These are phyloP conservation scores for Micractinium conductrix DNA, from an alignment of 139 green algal genomes.

Conservation along the genomic window DNA sequence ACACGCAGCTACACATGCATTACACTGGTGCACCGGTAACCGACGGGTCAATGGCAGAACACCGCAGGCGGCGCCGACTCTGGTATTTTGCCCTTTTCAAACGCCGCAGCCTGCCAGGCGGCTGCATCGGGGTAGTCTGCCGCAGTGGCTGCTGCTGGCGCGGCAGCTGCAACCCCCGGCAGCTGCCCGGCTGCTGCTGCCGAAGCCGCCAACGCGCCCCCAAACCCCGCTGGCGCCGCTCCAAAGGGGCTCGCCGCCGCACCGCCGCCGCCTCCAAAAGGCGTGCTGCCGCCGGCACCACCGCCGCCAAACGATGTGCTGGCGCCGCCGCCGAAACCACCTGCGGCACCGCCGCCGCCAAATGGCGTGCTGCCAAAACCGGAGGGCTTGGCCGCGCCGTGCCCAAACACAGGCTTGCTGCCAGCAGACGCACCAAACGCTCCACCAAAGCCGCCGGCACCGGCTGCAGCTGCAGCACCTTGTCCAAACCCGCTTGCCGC, in stretches of 20 bases:
- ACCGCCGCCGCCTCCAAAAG: background rate
- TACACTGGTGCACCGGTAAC: background rate
- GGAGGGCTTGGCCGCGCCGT: conserved; percentile 8
- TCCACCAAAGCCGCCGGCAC: conserved; percentile 27
- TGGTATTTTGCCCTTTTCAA: conserved; percentile 37
- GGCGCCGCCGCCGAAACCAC: background rate
- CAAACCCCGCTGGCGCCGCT: background rate
- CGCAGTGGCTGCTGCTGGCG: background rate
- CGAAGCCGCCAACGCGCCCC: background rate
- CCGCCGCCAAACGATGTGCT: background rate
- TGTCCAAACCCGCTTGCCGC: conserved; percentile 7
- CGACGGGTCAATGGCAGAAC: conserved; percentile 12
- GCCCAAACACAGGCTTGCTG: conserved; percentile 10
- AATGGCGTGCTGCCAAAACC: conserved; percentile 28
- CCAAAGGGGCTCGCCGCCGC: too few relatives aligned
- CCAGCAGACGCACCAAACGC: background rate
- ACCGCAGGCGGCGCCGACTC: conserved; percentile 21
- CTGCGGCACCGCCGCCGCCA: too few relatives aligned
- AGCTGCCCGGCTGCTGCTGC: background rate
- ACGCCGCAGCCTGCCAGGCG: conserved; percentile 19
- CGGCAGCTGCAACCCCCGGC: background rate
- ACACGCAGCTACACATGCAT: too few relatives aligned
- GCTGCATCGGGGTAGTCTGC: background rate
- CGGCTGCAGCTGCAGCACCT: background rate
- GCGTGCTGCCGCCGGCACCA: too few relatives aligned